Percentiles rank a stretch among this genome's conserved stretches.
phyloP scores from a whole-genome alignment of 2,329 filamentous ascomycete genomes.

The Curvularia verruculosa region DNA sequence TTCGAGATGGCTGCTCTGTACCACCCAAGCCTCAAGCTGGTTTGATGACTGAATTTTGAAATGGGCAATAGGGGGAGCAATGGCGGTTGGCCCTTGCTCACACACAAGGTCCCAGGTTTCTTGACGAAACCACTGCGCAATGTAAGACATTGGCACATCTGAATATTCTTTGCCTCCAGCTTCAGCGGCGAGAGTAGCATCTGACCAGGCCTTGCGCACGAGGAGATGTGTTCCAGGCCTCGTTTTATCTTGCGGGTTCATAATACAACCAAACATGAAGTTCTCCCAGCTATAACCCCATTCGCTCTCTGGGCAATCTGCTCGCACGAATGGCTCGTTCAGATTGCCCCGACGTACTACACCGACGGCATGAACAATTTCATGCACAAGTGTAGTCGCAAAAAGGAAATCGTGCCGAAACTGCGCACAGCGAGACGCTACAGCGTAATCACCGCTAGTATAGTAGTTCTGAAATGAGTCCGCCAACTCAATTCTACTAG shows the following conservation, averaged over 20 bases:
- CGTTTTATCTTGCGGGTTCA: slow-evolving; percentile 38
- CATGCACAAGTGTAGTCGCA: slow-evolving; percentile 41
- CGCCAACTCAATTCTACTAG: slow-evolving; percentile 33
- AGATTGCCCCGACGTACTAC: slow-evolving; percentile 39
- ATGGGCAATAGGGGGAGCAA: slow-evolving; percentile 27
- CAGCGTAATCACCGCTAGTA: slow-evolving; percentile 24
- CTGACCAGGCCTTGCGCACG: slow-evolving; percentile 40
- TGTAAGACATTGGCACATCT: slow-evolving; percentile 42
- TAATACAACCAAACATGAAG: slow-evolving; percentile 43
- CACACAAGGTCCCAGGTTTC: slow-evolving; percentile 39
- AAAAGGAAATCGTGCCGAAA: slow-evolving; percentile 46
- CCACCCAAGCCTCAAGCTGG: slow-evolving; percentile 23
- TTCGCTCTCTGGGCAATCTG: slow-evolving; percentile 37
- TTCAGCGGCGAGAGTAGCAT: slow-evolving; percentile 11
- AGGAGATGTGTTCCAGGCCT: slow-evolving; percentile 28
- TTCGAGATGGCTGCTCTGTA: slow-evolving; percentile 22
- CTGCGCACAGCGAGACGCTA: slow-evolving; percentile 32
- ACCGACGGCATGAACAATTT: slow-evolving; percentile 44
- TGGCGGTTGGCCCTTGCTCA: slow-evolving; percentile 27
- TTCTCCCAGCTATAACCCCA: slow-evolving; percentile 48
- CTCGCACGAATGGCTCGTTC: slow-evolving; percentile 34
- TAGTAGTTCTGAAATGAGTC: slow-evolving; percentile 30
- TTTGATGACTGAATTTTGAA: slow-evolving; percentile 33
- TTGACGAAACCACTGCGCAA: slow-evolving; percentile 46
- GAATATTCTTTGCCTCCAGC: slow-evolving; percentile 39